These are phyloP conservation scores for Thuidium tamariscinum DNA, from an alignment of 225 moss, liverwort and hornwort genomes.

Conservation along the genomic window DNA sequence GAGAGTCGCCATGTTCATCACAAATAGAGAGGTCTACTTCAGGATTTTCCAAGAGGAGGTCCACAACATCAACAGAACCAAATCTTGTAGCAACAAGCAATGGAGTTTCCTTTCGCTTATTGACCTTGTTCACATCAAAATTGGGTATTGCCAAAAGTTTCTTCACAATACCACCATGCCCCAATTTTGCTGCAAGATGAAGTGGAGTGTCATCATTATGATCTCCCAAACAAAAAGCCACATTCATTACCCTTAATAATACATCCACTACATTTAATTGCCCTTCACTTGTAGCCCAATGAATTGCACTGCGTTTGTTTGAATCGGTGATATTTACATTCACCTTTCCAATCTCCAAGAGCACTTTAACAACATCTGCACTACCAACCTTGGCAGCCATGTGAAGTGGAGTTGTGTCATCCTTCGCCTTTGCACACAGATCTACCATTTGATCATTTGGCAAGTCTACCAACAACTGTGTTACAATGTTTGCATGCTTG, in stretches of 20 bases:
- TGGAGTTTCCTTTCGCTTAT: background rate
- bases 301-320: background rate
- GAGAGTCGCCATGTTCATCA: background rate
- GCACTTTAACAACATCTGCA: background rate
- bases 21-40: background rate
- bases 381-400: background rate
- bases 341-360: background rate
- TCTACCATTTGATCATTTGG: background rate
- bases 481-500: background rate
- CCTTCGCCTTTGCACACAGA: accelerated
- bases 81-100: background rate
- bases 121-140: background rate
- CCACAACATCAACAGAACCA: background rate
- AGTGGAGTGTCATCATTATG: background rate
- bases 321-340: background rate
- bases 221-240: background rate
- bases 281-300: background rate
- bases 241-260: background rate
- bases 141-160: background rate
- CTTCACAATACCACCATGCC: background rate
- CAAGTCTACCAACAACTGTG: no score
- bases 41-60: background rate
- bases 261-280: background rate
- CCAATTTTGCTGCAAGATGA: background rate
- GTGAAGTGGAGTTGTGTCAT: background rate